Evolutionary conservation across 768 basidiomycete species (phyloP).

Genomic region (Trametopsis cervina): DNA sequence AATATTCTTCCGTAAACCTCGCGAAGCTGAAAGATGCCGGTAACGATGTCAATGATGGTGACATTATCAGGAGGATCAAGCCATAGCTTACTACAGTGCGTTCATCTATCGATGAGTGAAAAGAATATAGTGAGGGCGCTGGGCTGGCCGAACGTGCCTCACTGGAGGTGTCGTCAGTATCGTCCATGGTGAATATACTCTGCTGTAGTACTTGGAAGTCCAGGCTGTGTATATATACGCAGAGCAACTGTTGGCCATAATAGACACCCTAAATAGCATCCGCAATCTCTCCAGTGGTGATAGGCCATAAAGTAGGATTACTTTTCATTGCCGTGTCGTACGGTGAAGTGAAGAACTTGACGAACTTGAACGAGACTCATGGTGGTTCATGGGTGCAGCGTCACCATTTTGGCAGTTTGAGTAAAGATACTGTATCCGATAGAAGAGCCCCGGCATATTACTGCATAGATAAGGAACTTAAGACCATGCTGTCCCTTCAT

Average conservation of each 20-base stretch:
- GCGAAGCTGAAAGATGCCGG: constrained; percentile 16
- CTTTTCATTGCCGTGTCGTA: no score
- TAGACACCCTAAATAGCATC: no score
- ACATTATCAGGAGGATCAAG: no score
- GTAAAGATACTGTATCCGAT: neutral
- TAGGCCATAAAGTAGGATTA: no score
- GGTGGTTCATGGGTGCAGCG: constrained; percentile 5
- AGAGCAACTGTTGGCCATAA: no score
- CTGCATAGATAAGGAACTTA: neutral
- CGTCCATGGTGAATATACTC: constrained; percentile 2
- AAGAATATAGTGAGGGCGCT: constrained; percentile 26
- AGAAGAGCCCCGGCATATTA: neutral
- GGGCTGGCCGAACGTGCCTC: constrained; percentile 18
- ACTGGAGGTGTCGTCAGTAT: constrained; percentile 6
- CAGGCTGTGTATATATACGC: constrained; percentile 5
- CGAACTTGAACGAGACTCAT: constrained; percentile 2
- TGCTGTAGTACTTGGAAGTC: neutral
- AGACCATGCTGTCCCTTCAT: neutral
- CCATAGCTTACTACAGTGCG: constrained; percentile 18
- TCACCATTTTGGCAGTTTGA: constrained; percentile 1
- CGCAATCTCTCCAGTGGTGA: no score
- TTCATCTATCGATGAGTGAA: constrained; percentile 24
- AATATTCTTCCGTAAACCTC: constrained; percentile 23
- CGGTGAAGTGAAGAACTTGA: neutral
- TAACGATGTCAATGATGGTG: no score